Evolutionary conservation across 1,139 yeast species (phyloP).

Genomic region (Suhomyces anneliseae): DNA sequence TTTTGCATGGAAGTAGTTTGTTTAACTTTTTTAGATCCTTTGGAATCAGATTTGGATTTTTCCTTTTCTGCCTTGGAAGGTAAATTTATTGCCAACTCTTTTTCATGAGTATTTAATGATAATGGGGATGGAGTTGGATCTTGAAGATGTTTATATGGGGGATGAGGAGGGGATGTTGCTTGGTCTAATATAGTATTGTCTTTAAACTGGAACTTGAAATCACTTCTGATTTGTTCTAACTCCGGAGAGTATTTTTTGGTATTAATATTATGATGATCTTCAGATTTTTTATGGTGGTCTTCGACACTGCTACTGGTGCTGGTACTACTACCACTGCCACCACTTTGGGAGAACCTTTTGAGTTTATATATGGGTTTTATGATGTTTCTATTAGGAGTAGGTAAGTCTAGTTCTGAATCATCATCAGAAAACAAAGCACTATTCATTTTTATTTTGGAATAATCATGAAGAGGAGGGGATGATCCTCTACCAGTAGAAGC

Average conservation of each 20-base stretch:
- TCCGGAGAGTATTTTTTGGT: not conserved
- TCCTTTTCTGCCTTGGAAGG: not conserved
- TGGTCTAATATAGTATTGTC: slow-evolving; percentile 8
- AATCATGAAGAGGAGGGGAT: not conserved
- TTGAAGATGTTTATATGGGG: slow-evolving; percentile 7
- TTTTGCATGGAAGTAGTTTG: slow-evolving; percentile 12
- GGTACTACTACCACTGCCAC: slow-evolving; percentile 7
- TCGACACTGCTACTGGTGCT: not conserved
- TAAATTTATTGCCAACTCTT: slow-evolving; percentile 1
- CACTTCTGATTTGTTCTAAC: slow-evolving; percentile 20
- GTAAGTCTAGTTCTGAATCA: slow-evolving; percentile 32
- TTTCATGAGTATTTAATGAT: slow-evolving; percentile 13
- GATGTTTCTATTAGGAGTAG: slow-evolving; percentile 18
- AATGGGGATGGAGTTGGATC: slow-evolving; percentile 27
- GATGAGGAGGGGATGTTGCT: slow-evolving; percentile 5
- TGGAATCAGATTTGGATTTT: not conserved
- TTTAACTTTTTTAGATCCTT: slow-evolving; percentile 8
- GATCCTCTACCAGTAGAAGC: not conserved
- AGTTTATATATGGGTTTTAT: slow-evolving; percentile 19
- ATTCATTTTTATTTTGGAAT: not conserved
- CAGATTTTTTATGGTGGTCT: not conserved
- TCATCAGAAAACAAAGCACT: slow-evolving; percentile 35
- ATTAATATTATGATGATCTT: no score
- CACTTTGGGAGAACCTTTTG: slow-evolving; percentile 12
- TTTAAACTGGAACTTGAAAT: slow-evolving; percentile 34